phyloP scores from a whole-genome alignment of 257 asterid genomes.

The Przewalskia tangutica region DNA sequence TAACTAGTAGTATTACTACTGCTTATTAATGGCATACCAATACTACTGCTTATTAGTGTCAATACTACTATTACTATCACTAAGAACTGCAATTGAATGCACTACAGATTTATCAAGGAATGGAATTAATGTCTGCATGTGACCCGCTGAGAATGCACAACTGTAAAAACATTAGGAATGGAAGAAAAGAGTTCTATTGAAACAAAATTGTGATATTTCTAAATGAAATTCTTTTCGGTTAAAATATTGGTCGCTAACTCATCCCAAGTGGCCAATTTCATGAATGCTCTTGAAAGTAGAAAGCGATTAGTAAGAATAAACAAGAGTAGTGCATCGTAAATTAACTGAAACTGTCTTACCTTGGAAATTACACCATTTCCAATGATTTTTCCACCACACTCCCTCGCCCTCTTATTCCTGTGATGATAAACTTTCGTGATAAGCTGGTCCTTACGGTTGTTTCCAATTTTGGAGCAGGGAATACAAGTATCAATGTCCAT shows the following conservation, averaged over 20 bases:
- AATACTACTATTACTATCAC: neutral
- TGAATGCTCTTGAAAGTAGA: neutral
- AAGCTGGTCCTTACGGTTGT: conserved; percentile 9
- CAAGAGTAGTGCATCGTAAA: neutral
- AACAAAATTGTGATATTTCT: neutral
- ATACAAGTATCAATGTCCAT: neutral
- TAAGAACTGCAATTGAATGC: neutral
- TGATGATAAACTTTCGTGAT: conserved; percentile 13
- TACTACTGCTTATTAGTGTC: neutral
- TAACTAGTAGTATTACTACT: neutral
- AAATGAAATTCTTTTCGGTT: neutral
- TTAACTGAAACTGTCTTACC: conserved; percentile 17
- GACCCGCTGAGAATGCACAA: neutral
- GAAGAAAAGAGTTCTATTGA: neutral
- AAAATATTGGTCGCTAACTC: neutral
- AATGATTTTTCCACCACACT: conserved; percentile 3
- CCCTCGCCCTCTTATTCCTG: conserved; percentile 18
- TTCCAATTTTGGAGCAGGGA: conserved; percentile 1
- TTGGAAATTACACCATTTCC: conserved; percentile 6
- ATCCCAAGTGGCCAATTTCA: neutral
- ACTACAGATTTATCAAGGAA: neutral
- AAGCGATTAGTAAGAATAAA: neutral
- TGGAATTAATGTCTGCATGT: neutral
- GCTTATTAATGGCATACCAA: neutral
- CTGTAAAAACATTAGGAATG: neutral